Conservation (phyloP, 1,139 yeast species). For the Wickerhamiella pararugosa region DNA sequence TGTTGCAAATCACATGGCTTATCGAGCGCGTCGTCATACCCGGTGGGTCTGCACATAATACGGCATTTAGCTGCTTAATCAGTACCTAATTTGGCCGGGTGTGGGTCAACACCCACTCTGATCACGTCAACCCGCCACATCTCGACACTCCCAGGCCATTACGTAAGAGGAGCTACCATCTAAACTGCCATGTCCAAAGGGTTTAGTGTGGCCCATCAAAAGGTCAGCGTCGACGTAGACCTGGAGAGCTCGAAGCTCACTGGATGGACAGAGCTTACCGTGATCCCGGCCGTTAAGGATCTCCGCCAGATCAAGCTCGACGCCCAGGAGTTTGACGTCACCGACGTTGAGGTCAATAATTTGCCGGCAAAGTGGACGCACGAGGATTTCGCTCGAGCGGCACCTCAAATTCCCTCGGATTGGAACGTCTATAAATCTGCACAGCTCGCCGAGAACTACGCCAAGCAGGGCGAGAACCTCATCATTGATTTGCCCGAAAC, state of each 20-base stretch:
- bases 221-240: conserved; percentile 56
- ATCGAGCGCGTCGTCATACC: too few species aligned
- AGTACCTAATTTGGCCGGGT: too few species aligned
- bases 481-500: conserved; percentile 57
- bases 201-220: conserved; percentile 50
- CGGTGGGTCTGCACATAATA: too few species aligned
- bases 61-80: too few species aligned
- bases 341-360: conserved; percentile 49
- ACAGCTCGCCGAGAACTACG: conserved; percentile 43
- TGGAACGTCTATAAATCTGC: conserved; percentile 46
- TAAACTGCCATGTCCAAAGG: conserved; percentile 14
- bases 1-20: too few species aligned
- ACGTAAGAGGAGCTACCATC: too few species aligned
- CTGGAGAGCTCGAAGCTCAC: conserved; percentile 33
- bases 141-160: too few species aligned
- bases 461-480: conserved; percentile 45
- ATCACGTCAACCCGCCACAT: too few species aligned
- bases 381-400: conserved; percentile 35
- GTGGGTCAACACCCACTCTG: too few species aligned
- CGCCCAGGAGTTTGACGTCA: conserved; percentile 61
- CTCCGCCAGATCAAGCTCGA: conserved; percentile 54
- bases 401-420: conserved; percentile 32
- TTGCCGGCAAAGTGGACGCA: conserved; percentile 36
- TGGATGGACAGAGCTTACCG: conserved; percentile 77
- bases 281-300: conserved; percentile 51